These are phyloP conservation scores for Wickerhamomyces chambardii DNA, from an alignment of 805 yeast species.

Conservation along the genomic window DNA sequence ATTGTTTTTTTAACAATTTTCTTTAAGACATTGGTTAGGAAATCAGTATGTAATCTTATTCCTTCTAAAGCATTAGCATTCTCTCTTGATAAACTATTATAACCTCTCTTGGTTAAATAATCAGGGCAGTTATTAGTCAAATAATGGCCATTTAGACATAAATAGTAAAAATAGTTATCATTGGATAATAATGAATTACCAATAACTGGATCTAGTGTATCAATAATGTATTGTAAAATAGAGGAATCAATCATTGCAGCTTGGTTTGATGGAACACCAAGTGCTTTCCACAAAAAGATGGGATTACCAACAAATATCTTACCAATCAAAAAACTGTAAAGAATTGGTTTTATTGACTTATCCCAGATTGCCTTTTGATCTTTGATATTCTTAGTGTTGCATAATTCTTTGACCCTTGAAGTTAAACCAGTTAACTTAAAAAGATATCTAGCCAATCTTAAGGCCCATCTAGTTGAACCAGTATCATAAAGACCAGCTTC, in stretches of 20 bases:
- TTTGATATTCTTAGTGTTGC: slow-evolving; percentile 45
- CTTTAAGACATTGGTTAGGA: slow-evolving; percentile 64
- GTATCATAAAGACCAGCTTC: slow-evolving; percentile 70
- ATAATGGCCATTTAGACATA: slow-evolving; percentile 56
- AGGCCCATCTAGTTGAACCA: slow-evolving; percentile 83
- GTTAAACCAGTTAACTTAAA: slow-evolving; percentile 48
- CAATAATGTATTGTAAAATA: slow-evolving; percentile 60
- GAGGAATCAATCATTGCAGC: slow-evolving; percentile 73
- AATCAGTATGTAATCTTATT: slow-evolving; percentile 73
- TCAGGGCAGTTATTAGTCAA: slow-evolving; percentile 63
- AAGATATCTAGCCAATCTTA: slow-evolving; percentile 53
- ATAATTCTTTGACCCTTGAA: slow-evolving; percentile 42
- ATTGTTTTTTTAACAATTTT: slow-evolving; percentile 54
- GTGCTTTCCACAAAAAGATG: slow-evolving; percentile 78
- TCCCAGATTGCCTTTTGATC: slow-evolving; percentile 65
- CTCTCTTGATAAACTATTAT: slow-evolving; percentile 33
- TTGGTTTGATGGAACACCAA: slow-evolving; percentile 85
- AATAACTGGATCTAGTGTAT: slow-evolving; percentile 72
- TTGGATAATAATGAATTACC: slow-evolving; percentile 50
- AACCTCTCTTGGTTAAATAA: slow-evolving; percentile 55
- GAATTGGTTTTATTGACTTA: slow-evolving; percentile 50
- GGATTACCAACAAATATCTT: slow-evolving; percentile 71
- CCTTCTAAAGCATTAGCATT: slow-evolving; percentile 48
- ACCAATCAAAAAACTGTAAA: slow-evolving; percentile 63
- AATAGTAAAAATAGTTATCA: slow-evolving; percentile 75